A percentile compares a stretch with the other conserved stretches of the same genome.
phyloP scores from a whole-genome alignment of 2,329 filamentous ascomycete species.

The Fusarium globosum region DNA sequence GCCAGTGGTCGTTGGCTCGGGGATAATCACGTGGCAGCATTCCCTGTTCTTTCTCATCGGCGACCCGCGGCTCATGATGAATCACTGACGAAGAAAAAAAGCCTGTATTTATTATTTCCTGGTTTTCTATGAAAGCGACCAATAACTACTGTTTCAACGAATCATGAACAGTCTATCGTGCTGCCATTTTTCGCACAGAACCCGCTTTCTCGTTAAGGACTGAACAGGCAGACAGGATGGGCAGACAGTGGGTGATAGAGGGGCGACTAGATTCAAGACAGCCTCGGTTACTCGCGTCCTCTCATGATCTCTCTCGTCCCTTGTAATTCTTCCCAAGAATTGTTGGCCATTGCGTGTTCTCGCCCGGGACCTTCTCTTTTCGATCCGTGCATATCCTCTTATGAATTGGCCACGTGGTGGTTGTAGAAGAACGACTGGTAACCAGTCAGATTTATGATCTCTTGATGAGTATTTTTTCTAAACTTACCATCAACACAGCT shows the following conservation, averaged over 20 bases:
- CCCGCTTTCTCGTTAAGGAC: constrained; percentile 8
- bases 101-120: background rate
- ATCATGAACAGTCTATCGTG: background rate
- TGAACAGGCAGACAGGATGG: background rate
- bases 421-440: background rate
- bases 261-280: constrained; percentile 5
- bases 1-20: constrained; percentile 19
- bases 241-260: constrained; percentile 1
- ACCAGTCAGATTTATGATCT: background rate
- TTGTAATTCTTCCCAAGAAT: constrained; percentile 1
- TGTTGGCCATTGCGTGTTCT: background rate
- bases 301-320: constrained; percentile 15
- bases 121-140: background rate
- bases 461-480: no score
- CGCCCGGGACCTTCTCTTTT: background rate
- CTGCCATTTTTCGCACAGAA: constrained; percentile 1
- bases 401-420: background rate
- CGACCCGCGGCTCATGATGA: background rate
- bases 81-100: background rate
- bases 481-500: background rate
- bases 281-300: constrained; percentile 22
- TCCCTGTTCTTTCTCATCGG: background rate
- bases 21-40: constrained; percentile 30
- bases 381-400: background rate
- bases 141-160: background rate